Evolutionary conservation across 148 eudicot genomes (phyloP).

Genomic region (Agrostemma githago): DNA sequence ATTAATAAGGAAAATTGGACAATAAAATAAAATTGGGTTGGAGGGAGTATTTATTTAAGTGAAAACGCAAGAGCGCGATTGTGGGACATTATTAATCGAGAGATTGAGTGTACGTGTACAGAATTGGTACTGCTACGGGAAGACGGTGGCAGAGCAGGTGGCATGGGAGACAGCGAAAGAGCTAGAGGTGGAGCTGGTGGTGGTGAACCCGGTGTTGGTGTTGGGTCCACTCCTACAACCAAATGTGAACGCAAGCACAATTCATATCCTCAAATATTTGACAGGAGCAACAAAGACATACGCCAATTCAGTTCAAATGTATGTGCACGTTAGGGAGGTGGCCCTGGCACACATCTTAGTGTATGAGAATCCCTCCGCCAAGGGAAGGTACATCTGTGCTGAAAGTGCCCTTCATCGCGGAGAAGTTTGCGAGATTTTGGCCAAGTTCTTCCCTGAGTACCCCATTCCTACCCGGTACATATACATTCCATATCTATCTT

Average conservation of each 20-base stretch:
- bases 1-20: no score
- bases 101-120: constrained; percentile 8
- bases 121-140: constrained; percentile 98
- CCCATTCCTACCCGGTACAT: constrained; percentile 85
- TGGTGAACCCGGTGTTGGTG: constrained; percentile 72
- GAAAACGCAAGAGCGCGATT: no score
- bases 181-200: constrained; percentile 69
- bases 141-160: constrained; percentile 82
- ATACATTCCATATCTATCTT: constrained; percentile 36
- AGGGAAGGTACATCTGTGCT: constrained; percentile 77
- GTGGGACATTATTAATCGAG: no score
- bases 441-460: constrained; percentile 81
- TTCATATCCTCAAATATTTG: constrained; percentile 75
- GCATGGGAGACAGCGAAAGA: constrained; percentile 75
- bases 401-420: constrained; percentile 88
- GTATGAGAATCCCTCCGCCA: constrained; percentile 58
- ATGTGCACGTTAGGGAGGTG: constrained; percentile 76
- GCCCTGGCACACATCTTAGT: constrained; percentile 80
- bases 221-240: constrained; percentile 78
- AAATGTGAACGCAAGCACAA: constrained; percentile 67
- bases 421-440: constrained; percentile 72
- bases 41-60: no score
- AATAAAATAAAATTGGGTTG: no score
- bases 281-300: constrained; percentile 81
- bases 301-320: constrained; percentile 69